phyloP scores from a whole-genome alignment of 2,329 filamentous ascomycete species.

The Aspergillus ruber region DNA sequence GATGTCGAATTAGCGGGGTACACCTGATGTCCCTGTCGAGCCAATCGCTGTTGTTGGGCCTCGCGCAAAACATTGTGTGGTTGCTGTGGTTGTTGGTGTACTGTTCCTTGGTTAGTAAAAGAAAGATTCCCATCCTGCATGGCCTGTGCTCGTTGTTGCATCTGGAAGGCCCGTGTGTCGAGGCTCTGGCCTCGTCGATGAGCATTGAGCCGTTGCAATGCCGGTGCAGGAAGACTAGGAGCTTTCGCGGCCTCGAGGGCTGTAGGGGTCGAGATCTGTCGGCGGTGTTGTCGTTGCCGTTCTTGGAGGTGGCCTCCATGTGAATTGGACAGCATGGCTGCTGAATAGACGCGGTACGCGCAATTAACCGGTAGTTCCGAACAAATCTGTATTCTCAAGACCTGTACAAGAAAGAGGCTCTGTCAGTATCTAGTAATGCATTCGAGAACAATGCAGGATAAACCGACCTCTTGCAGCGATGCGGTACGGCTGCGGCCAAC shows the following conservation, averaged over 20 bases:
- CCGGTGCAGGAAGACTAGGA: conserved; percentile 53
- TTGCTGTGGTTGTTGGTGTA: conserved; percentile 54
- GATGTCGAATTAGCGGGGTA: conserved; percentile 27
- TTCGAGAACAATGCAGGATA: neutral
- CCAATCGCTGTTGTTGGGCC: conserved; percentile 81
- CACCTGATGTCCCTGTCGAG: conserved; percentile 62
- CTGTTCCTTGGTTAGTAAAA: conserved; percentile 52
- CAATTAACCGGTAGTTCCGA: conserved; percentile 36
- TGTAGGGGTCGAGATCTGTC: conserved; percentile 80
- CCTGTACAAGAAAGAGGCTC: conserved; percentile 3
- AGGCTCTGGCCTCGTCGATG: conserved; percentile 82
- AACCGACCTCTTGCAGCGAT: conserved; percentile 71
- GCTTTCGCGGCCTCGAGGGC: conserved; percentile 70
- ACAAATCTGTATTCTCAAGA: conserved; percentile 11
- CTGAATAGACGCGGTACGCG: conserved; percentile 6
- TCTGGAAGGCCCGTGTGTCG: conserved; percentile 60
- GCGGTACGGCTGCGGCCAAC: conserved; percentile 54
- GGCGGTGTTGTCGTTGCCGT: conserved; percentile 70
- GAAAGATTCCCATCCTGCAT: conserved; percentile 49
- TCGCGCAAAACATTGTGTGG: conserved; percentile 79
- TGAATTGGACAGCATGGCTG: conserved; percentile 71
- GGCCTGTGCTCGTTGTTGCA: conserved; percentile 37
- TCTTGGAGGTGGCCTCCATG: conserved; percentile 61
- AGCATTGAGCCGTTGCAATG: conserved; percentile 48
- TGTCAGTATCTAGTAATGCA: conserved; percentile 3